Evolutionary conservation across 768 basidiomycete genomes (phyloP).

Genomic region (Peribolospora kevripleyi): DNA sequence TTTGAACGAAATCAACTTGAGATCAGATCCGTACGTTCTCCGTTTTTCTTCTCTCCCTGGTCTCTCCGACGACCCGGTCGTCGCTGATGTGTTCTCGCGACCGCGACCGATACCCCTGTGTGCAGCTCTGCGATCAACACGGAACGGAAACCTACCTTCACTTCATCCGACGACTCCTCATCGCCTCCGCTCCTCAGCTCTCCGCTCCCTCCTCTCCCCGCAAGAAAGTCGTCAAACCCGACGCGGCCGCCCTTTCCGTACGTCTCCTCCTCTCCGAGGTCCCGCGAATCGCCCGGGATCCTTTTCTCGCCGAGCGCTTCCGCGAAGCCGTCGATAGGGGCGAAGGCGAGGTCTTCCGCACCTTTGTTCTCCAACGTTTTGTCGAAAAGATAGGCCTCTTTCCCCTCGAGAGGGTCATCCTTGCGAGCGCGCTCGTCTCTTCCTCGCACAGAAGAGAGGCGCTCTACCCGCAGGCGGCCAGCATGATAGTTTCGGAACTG

Average conservation of each 20-base stretch:
- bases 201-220: constrained; percentile 10
- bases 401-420: constrained; percentile 51
- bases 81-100: neutral
- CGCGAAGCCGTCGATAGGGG: constrained; percentile 71
- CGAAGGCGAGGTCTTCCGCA: constrained; percentile 56
- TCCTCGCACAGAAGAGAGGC: constrained; percentile 17
- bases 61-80: neutral
- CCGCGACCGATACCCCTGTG: neutral
- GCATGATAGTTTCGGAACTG: too few relatives aligned
- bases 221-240: constrained; percentile 26
- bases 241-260: constrained; percentile 55
- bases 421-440: constrained; percentile 48
- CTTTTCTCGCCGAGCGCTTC: constrained; percentile 69
- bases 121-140: constrained; percentile 83
- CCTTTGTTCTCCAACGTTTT: constrained; percentile 63
- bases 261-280: constrained; percentile 68
- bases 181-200: constrained; percentile 32
- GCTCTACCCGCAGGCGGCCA: too few relatives aligned
- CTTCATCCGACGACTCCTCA: constrained; percentile 85
- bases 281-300: constrained; percentile 69
- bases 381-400: constrained; percentile 55
- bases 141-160: constrained; percentile 91
- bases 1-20: constrained; percentile 82
- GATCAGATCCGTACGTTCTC: constrained; percentile 60
- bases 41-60: constrained; percentile 3